Base-by-base conservation (phyloP, 441 rosid genomes). In the Dalechampia spathulata region DNA sequence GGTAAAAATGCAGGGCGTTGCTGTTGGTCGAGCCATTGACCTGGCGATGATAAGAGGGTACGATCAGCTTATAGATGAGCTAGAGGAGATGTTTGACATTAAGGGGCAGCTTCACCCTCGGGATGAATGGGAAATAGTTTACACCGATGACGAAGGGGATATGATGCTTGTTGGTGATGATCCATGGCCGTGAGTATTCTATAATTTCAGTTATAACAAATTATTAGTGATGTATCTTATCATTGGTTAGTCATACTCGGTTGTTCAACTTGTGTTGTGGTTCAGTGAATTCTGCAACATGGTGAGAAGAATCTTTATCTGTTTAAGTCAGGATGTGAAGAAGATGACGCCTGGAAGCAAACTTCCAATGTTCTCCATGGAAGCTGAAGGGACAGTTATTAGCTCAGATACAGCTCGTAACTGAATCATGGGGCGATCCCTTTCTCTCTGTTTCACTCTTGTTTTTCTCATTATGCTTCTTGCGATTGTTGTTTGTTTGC, bases 1-100 rank as follows among this genome's bases (percentile, higher is more conserved):
- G 98, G 94, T 92, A 52, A 90, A 87, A 63, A 93, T 89, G 97
- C 88, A 89, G 70, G 97, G 99, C 38, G 74, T 83, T 22, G 95
- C 93, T 41, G 92, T 89, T 39, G 99, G 99, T 25, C 86, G 97
- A 1, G 97, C 96, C 5, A 76, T 89, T 34, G 96, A 93, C 73
- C 68, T 93, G 60, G 74, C 92, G 4, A 61, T 58, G 45, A 52
- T 89, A 45, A 75, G 73, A 64, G 95, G 94, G 48, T 93, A 93
- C 28, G 65, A 72, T n/a, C 85, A 89, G 20, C 78, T 93, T 55
- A 68, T 82, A 20, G 71, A 71, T 22, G 96, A 85, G 70, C 64
- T 93, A 60, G 96, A 87, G 79, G 78, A 79, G 47, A 81, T 89
- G 95, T 93, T 92, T 62, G 96, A 87, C 58, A 81, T 89, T 36